Evolutionary conservation across 768 basidiomycete genomes (phyloP).

Genomic region (Sarcodon sp.): DNA sequence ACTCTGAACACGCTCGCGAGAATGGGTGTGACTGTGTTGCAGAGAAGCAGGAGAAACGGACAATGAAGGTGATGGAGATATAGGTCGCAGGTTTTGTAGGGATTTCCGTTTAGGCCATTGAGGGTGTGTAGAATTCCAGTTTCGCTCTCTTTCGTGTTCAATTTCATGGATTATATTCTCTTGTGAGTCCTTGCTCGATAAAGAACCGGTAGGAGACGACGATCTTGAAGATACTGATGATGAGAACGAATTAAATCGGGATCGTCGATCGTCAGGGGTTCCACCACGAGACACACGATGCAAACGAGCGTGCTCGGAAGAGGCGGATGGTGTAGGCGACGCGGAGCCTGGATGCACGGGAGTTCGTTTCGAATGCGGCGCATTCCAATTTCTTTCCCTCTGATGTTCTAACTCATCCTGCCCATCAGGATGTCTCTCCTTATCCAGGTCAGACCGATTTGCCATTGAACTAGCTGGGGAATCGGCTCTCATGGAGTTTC

Average conservation of each 20-base stretch:
- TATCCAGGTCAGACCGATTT: conserved; percentile 14
- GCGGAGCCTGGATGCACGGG: background rate
- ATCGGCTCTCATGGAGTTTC: conserved; percentile 22
- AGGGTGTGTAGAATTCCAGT: conserved; percentile 1
- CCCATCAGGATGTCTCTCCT: conserved; percentile 9
- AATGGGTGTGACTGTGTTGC: background rate
- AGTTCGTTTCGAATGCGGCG: conserved; percentile 48
- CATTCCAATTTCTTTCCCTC: conserved; percentile 62
- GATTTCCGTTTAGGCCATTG: conserved; percentile 8
- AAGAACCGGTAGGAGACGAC: background rate
- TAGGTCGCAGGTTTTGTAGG: conserved; percentile 7
- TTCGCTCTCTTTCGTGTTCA: conserved; percentile 19
- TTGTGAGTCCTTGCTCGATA: background rate
- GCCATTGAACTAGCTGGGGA: conserved; percentile 28
- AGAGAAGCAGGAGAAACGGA: too few species aligned
- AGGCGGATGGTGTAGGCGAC: conserved; percentile 8
- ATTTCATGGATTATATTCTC: conserved; percentile 13
- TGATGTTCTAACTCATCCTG: conserved; percentile 28
- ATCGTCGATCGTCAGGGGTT: background rate
- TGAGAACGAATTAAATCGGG: conserved; percentile 2
- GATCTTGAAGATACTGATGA: conserved; percentile 4
- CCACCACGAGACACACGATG: background rate
- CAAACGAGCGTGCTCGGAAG: background rate
- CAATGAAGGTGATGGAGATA: background rate
- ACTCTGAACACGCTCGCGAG: background rate